These are phyloP conservation scores for Moesziomyces antarcticus DNA, from an alignment of 1,284 basidiomycete genomes.

Conservation along the genomic window DNA sequence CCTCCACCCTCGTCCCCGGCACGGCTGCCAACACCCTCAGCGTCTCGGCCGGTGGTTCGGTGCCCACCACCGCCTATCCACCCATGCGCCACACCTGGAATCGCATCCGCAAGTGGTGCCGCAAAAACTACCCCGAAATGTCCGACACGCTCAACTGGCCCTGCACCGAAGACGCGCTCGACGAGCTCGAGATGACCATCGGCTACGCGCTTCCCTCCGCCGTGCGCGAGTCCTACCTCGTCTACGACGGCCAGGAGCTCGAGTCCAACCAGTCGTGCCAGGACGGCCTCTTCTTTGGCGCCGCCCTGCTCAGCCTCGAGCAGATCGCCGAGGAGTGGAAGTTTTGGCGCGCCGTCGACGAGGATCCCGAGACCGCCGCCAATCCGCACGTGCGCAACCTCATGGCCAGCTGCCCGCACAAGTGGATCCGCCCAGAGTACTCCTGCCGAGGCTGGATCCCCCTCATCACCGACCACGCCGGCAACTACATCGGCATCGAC, in stretches of 20 bases:
- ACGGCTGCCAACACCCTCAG: constrained; percentile 12
- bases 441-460: constrained; percentile 96
- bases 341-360: constrained; percentile 65
- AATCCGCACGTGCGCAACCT: constrained; percentile 54
- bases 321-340: constrained; percentile 62
- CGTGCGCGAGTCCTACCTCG: constrained; percentile 63
- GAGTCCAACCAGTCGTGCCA: constrained; percentile 63
- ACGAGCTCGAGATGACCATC: constrained; percentile 60
- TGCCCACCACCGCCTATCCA: constrained; percentile 59
- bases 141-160: constrained; percentile 66
- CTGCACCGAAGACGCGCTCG: constrained; percentile 55
- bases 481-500: constrained; percentile 97
- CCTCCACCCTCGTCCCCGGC: constrained; percentile 46
- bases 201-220: constrained; percentile 58
- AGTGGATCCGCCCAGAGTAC: constrained; percentile 91
- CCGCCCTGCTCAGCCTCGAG: constrained; percentile 61
- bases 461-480: constrained; percentile 88
- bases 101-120: constrained; percentile 59
- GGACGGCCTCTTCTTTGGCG: constrained; percentile 66
- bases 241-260: constrained; percentile 64
- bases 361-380: constrained; percentile 59
- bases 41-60: constrained; percentile 38
- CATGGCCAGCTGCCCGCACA: constrained; percentile 89
- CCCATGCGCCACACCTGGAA: constrained; percentile 65
- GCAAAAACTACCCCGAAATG: constrained; percentile 61